phyloP scores from a whole-genome alignment of 225 moss, liverwort and hornwort genomes.

The Marchantia paleacea region DNA sequence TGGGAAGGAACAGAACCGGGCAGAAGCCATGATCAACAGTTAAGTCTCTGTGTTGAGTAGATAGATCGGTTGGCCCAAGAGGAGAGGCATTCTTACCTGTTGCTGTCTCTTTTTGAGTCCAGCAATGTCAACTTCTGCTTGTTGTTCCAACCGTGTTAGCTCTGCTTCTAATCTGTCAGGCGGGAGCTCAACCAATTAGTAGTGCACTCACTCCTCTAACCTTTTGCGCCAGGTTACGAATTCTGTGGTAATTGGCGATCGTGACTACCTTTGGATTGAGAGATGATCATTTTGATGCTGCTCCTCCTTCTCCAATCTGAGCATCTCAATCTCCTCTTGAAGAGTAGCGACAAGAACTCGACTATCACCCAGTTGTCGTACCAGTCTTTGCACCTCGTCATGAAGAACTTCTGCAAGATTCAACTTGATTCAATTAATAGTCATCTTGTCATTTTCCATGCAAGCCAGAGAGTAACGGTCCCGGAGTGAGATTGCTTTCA shows the following conservation, averaged over 20 bases:
- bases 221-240: neutral
- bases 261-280: conserved; percentile 60
- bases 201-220: neutral
- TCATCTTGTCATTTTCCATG: neutral
- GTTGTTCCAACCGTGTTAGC: conserved; percentile 47
- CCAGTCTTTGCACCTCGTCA: conserved; percentile 60
- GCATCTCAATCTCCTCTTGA: conserved; percentile 63
- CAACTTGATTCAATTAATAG: neutral
- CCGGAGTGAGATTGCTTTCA: no score
- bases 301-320: conserved; percentile 53
- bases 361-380: conserved; percentile 75
- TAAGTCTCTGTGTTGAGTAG: neutral
- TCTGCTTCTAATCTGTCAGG: conserved; percentile 63
- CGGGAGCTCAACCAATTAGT: neutral
- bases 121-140: conserved; percentile 54
- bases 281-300: conserved; percentile 46
- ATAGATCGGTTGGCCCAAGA: neutral
- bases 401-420: conserved; percentile 45
- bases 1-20: conserved; percentile 18
- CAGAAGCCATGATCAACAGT: neutral
- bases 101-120: conserved; percentile 59
- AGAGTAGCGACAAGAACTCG: conserved; percentile 79
- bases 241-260: no score
- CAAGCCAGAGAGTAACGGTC: no score
- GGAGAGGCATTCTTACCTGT: conserved; percentile 45